Evolutionary conservation across 495 filamentous ascomycete species (phyloP), one percentile per base, ranked within the genome.

Genomic region (Annulohypoxylon maeteangense): DNA sequence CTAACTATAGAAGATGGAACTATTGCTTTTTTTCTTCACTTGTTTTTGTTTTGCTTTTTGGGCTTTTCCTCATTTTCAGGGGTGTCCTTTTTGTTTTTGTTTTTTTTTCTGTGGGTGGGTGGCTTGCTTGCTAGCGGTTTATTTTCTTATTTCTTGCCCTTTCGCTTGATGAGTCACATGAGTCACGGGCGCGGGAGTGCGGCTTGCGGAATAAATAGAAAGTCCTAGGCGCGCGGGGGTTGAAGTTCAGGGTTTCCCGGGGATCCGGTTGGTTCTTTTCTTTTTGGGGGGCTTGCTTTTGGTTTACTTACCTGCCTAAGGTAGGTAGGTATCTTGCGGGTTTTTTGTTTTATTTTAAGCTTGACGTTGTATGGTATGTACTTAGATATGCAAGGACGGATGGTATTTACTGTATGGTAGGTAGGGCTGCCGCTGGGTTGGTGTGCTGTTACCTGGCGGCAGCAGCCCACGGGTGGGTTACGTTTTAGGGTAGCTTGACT

Each of bases 131-230:
- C n/a, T n/a, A n/a, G n/a, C n/a, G n/a, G n/a, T n/a, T n/a, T n/a
- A n/a, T n/a, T n/a, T n/a, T n/a, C n/a, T n/a, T n/a, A n/a, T n/a
- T n/a, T n/a, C n/a, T n/a, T n/a, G n/a, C n/a, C n/a, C n/a, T n/a
- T n/a, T n/a, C n/a, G n/a, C n/a, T n/a, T n/a, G n/a, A 14, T 40
- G 11, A 14, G 11, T 14, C 36, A 40, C 18, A 23, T 55, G 38
- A 67, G 56, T 67, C 57, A 55, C 51, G 11, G 29, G 22, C 22
- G 38, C 8, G 23, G 45, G 12, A n/a, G 55, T 11, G 47, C 25
- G 38, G 32, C 47, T 25, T 53, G 57, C 25, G 50, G 47, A 47
- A 61, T 67, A 44, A 38, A 61, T 60, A 23, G 36, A 32, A 55
- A 18, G 42, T 56, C 54, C 31, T 31, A 42, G 7, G 53, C 23